Evolutionary conservation across 257 asterid species (phyloP).

Genomic region (Capsicum pubescens): DNA sequence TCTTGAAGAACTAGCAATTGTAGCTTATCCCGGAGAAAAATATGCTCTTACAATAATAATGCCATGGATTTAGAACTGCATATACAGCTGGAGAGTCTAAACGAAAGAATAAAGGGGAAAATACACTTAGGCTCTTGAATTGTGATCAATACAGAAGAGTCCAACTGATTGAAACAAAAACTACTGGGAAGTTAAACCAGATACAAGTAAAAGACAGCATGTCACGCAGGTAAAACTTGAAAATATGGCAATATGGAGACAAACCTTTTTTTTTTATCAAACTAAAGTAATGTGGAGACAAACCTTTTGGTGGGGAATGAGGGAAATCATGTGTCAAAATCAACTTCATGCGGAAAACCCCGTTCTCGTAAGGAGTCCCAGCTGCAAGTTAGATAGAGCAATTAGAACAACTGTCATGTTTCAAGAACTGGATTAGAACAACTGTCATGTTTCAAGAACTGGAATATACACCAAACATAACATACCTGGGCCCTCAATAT

Average conservation of each 20-base stretch:
- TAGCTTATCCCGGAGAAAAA: not conserved
- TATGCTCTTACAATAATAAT: not conserved
- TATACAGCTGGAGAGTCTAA: not conserved
- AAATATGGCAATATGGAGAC: conserved; percentile 27
- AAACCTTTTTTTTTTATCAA: conserved; percentile 55
- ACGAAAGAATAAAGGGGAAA: not conserved
- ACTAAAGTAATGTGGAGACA: conserved; percentile 24
- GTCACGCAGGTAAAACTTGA: not conserved
- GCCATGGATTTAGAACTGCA: not conserved
- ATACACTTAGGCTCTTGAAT: not conserved
- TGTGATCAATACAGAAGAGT: not conserved
- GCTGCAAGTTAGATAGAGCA: conserved; percentile 60
- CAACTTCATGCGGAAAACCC: conserved; percentile 89
- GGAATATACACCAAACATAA: conserved; percentile 18
- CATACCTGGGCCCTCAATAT: conserved; percentile 95
- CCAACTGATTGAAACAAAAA: not conserved
- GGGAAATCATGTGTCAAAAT: conserved; percentile 90
- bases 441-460: conserved; percentile 9
- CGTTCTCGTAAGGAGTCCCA: conserved; percentile 96
- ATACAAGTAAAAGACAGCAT: not conserved
- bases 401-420: conserved; percentile 32
- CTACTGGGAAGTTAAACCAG: not conserved
- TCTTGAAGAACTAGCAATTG: not conserved
- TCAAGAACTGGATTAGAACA: conserved; percentile 34
- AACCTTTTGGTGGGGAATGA: conserved; percentile 93